These are phyloP conservation scores for Fusarium neocosmosporiellum DNA, from an alignment of 2,329 filamentous ascomycete genomes.

Conservation along the genomic window DNA sequence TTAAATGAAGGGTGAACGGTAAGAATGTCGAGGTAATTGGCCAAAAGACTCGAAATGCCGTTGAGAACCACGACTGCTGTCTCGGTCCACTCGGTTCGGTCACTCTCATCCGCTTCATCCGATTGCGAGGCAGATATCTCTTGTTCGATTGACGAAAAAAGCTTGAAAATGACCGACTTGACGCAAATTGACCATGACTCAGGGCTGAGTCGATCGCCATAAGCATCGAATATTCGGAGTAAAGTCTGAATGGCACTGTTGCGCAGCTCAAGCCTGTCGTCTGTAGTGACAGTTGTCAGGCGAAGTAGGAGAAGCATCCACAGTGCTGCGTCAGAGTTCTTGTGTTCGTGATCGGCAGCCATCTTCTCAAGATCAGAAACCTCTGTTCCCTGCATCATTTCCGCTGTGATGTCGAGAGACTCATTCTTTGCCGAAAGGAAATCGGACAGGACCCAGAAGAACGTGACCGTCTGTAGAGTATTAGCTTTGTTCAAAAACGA, in stretches of 20 bases:
- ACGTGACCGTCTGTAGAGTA: constrained; percentile 78
- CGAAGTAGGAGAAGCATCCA: constrained; percentile 83
- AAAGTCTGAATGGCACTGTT: constrained; percentile 93
- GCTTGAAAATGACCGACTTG: constrained; percentile 81
- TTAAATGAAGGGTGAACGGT: constrained; percentile 74
- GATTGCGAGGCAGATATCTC: constrained; percentile 58
- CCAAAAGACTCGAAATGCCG: constrained; percentile 78
- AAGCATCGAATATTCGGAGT: constrained; percentile 90
- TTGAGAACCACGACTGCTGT: constrained; percentile 80
- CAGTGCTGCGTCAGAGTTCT: constrained; percentile 75
- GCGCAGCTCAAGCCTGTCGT: constrained; percentile 78
- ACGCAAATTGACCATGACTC: constrained; percentile 88
- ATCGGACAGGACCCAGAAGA: constrained; percentile 96
- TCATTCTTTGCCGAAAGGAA: constrained; percentile 75
- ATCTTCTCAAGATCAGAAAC: constrained; percentile 64
- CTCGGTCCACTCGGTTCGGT: constrained; percentile 73
- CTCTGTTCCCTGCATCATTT: constrained; percentile 64
- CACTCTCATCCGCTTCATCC: constrained; percentile 53
- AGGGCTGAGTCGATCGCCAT: constrained; percentile 81
- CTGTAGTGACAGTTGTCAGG: constrained; percentile 76
- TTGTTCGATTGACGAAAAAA: constrained; percentile 76
- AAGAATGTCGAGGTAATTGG: constrained; percentile 80
- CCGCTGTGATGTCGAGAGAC: constrained; percentile 67
- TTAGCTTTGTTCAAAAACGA: constrained; percentile 5
- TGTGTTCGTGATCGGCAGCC: constrained; percentile 68